Evolutionary conservation across 2,329 filamentous ascomycete genomes (phyloP), one percentile per base, ranked within the genome.

Genomic region (Rutstroemia sp.): DNA sequence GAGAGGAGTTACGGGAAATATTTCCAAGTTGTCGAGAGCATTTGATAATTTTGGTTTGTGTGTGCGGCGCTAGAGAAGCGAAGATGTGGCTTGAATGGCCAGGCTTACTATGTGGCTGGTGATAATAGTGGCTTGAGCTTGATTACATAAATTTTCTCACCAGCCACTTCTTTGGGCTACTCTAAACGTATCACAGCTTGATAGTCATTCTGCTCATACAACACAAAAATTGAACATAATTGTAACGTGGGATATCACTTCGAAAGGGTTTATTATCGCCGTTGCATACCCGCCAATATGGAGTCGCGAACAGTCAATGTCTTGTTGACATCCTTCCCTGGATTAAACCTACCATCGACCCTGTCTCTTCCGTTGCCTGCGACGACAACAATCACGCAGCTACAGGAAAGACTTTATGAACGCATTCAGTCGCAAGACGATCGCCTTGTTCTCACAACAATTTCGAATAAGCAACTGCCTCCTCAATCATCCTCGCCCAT

Each of bases 261-360:
- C 16, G 4, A 9, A 19, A 19, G 17, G 4, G 1, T 6, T 44
- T 12, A 21, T 23, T 44, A 44, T 44, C 21, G 17, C 5, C 44
- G 23, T 12, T 25, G 14, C 14, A 27, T 5, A 8, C 16, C 14
- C 14, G 25, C 17, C 21, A 64, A 36, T 14, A 88, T 88, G 84
- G 73, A 76, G 40, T 66, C 77, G 1, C 72, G 70, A 60, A 81
- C 75, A 40, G 75, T 95, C 69, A 96, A 95, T 73, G 78, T 97
- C 61, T 82, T 97, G 58, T 77, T 99, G 59, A 86, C 89, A 64
- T 89, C 87, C 60, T 92, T 97, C 67, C 79, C 86, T 7, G 92
- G 92, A 61, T 80, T 95, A 17, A 85, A 86, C 48, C 80, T 96
- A 6, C 91, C 92, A 2, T 76, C 87, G n/a, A 95, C 91, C 0